phyloP scores from a whole-genome alignment of 345 rosid genomes.

The Limnanthes douglasii region DNA sequence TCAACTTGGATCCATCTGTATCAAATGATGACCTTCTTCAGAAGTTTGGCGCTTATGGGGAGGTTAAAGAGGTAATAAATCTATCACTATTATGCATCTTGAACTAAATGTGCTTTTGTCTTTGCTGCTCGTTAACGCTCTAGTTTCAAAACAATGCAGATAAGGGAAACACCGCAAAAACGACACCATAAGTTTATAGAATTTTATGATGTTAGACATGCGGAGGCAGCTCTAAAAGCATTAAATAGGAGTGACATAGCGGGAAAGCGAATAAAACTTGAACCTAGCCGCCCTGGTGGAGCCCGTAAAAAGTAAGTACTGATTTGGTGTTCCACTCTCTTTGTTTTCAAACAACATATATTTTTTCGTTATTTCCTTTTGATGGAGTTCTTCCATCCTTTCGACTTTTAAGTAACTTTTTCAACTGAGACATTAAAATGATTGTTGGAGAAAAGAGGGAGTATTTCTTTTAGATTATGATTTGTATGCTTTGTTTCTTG shows the following conservation, averaged over 20 bases:
- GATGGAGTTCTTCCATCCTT: not conserved
- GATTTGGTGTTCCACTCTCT: not conserved
- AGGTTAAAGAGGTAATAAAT: slow-evolving; percentile 72
- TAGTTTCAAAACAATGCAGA: slow-evolving; percentile 33
- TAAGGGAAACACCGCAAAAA: slow-evolving; percentile 92
- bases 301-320: slow-evolving; percentile 61
- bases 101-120: not conserved
- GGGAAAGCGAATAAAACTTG: slow-evolving; percentile 94
- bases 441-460: too few relatives aligned
- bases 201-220: slow-evolving; percentile 87
- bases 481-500: too few relatives aligned
- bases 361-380: too few relatives aligned
- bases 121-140: not conserved
- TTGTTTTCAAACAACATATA: not conserved
- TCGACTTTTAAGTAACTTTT: not conserved
- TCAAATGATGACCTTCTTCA: slow-evolving; percentile 77
- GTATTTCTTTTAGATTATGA: too few relatives aligned
- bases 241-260: slow-evolving; percentile 89
- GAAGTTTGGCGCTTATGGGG: slow-evolving; percentile 75
- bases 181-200: slow-evolving; percentile 86
- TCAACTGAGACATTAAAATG: too few relatives aligned
- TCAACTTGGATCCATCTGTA: slow-evolving; percentile 81
- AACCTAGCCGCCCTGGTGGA: slow-evolving; percentile 98
- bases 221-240: slow-evolving; percentile 78
- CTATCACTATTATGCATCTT: not conserved